Evolutionary conservation across 164 flowering plant genomes (phyloP).

Genomic region (Dillenia turbinata): DNA sequence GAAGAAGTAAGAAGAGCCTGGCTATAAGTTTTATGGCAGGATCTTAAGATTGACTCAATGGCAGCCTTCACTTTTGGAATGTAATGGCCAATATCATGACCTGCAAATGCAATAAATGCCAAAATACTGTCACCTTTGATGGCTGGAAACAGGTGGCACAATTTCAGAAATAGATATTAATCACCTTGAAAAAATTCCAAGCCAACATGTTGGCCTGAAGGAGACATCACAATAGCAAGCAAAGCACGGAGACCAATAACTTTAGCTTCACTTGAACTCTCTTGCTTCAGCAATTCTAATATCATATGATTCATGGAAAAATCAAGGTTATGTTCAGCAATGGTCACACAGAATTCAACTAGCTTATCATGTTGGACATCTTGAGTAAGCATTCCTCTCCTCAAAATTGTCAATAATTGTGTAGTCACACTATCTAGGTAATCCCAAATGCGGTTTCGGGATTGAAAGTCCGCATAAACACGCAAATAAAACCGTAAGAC

Average conservation of each 20-base stretch:
- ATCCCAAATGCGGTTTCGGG: slow-evolving; percentile 93
- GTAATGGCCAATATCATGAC: slow-evolving; percentile 82
- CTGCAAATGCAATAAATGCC: slow-evolving; percentile 36
- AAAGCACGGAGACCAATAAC: slow-evolving; percentile 95
- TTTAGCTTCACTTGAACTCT: slow-evolving; percentile 90
- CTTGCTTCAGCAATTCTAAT: slow-evolving; percentile 84
- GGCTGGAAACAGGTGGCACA: too few species aligned
- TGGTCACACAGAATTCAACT: slow-evolving; percentile 96
- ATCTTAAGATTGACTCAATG: slow-evolving; percentile 79
- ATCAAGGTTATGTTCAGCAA: slow-evolving; percentile 95
- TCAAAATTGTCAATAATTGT: slow-evolving; percentile 76
- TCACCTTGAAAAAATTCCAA: slow-evolving; percentile 83
- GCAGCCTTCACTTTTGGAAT: slow-evolving; percentile 95
- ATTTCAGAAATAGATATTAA: slow-evolving; percentile 4
- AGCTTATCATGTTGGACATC: slow-evolving; percentile 98
- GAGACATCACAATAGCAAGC: slow-evolving; percentile 88
- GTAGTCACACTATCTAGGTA: slow-evolving; percentile 97
- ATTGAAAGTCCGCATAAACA: slow-evolving; percentile 79
- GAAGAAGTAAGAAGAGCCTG: slow-evolving; percentile 96
- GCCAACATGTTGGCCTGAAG: slow-evolving; percentile 70
- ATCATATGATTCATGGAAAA: slow-evolving; percentile 97
- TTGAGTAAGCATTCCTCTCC: slow-evolving; percentile 96
- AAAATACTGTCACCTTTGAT: neutral
- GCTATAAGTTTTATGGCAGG: slow-evolving; percentile 79
- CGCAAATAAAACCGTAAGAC: slow-evolving; percentile 87